Conservation (phyloP, 306 rosid genomes). For the Vachellia pachyceras region DNA sequence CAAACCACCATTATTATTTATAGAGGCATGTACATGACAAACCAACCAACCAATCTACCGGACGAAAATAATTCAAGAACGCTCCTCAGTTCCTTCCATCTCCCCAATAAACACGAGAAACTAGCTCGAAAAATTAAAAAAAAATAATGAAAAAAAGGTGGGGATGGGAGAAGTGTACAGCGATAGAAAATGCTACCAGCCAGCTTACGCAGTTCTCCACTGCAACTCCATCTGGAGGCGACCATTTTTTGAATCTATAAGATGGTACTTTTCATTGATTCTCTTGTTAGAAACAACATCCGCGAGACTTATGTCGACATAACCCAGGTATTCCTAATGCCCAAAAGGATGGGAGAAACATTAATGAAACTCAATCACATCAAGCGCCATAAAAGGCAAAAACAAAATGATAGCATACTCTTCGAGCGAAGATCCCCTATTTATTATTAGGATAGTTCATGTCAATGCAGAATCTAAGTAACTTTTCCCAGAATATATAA, state of each 20-base stretch:
- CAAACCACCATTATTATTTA: slow-evolving; percentile 27
- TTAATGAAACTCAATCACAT: slow-evolving; percentile 4
- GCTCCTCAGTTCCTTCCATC: neutral
- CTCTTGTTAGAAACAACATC: slow-evolving; percentile 80
- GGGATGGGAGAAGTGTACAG: neutral
- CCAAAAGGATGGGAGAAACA: neutral
- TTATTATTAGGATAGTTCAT: neutral
- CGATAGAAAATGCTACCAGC: neutral
- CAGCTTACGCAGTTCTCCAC: slow-evolving; percentile 69
- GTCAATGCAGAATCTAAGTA: neutral
- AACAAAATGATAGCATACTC: neutral
- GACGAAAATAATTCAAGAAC: slow-evolving; percentile 4
- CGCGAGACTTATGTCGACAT: slow-evolving; percentile 62
- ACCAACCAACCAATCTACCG: slow-evolving; percentile 16
- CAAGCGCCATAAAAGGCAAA: neutral
- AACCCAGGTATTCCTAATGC: slow-evolving; percentile 81
- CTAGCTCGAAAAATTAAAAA: neutral
- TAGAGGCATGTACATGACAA: slow-evolving; percentile 31
- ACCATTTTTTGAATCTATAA: slow-evolving; percentile 93
- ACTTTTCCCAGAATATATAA: neutral
- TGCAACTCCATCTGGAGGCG: slow-evolving; percentile 80
- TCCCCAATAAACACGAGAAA: neutral
- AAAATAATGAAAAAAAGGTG: neutral
- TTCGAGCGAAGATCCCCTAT: too few relatives aligned
- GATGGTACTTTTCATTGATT: slow-evolving; percentile 81